These are phyloP conservation scores for Suillus subluteus DNA, from an alignment of 768 basidiomycete genomes.

Conservation along the genomic window DNA sequence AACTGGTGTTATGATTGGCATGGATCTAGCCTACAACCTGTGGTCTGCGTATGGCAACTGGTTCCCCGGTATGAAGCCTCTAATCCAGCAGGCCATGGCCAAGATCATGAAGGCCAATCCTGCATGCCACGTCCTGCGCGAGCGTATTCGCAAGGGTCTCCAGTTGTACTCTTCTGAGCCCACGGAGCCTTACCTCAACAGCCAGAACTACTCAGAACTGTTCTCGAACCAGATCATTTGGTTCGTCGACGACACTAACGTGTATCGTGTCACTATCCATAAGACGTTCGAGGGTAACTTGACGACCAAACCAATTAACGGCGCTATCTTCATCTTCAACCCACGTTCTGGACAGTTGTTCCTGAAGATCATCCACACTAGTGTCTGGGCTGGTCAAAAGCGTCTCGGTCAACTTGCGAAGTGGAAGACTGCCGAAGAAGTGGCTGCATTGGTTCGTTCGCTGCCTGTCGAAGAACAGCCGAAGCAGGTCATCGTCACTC, in stretches of 20 bases:
- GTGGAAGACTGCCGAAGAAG: conserved; percentile 99
- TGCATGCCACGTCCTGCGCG: conserved; percentile 94
- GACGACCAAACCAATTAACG: conserved; percentile 99
- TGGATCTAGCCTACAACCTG: conserved; percentile 97
- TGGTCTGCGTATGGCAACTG: conserved; percentile 99
- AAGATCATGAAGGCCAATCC: conserved; percentile 99
- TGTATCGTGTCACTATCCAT: conserved; percentile 99
- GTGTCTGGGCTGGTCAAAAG: conserved; percentile 99
- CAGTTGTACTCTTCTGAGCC: conserved; percentile 99
- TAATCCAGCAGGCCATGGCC: conserved; percentile 98
- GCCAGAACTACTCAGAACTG: conserved; percentile 94
- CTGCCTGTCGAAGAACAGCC: conserved; percentile 99
- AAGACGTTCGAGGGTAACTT: conserved; percentile 99
- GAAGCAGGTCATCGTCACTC: conserved; percentile 98
- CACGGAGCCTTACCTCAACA: conserved; percentile 98
- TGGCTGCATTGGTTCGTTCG: conserved; percentile 95
- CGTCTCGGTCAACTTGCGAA: conserved; percentile 99
- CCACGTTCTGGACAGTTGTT: conserved; percentile 98
- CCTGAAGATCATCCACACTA: conserved; percentile 99
- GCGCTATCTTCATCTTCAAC: conserved; percentile 99
- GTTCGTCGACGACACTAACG: conserved; percentile 99
- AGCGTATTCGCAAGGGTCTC: conserved; percentile 98
- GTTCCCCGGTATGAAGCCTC: conserved; percentile 98
- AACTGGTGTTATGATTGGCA: conserved; percentile 97
- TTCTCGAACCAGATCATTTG: conserved; percentile 99